Base-by-base conservation (phyloP, 164 flowering plant genomes). In the Umbellularia californica region DNA sequence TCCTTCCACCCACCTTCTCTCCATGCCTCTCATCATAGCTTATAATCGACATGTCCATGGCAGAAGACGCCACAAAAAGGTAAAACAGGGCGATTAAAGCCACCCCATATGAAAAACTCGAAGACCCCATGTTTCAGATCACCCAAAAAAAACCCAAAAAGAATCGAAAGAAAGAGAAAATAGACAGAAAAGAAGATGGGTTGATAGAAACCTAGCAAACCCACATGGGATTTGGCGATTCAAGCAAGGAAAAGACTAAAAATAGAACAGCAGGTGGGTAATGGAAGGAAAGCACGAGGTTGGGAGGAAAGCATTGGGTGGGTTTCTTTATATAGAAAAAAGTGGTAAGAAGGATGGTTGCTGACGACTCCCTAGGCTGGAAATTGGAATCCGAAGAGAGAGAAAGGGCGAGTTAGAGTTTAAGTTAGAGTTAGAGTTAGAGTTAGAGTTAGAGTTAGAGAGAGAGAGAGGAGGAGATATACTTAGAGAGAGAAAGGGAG, bases 31-130 rank as follows among this genome's bases (percentile, higher is more conserved):
- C 27, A 67, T 75, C 60, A 77, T 75, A 75, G 23, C 68, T 68
- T 51, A 80, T 75, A 77, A 84, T 84, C 73, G 87, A 86, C 82
- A 82, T 77, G 80, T 78, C 85, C 0, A 70, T 2, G 70, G 85
- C 82, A 14, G 76, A 69, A 1, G 89, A 60, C 2, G 41, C 30
- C 35, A 73, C 65, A 80, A 81, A 52, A 41, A 30, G 20, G n/a
- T 20, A 66, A 33, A 66, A 27, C 33, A 66, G 30, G n/a, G 35
- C 28, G 35, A 30, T 30, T 13, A 64, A 24, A 10, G 28, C 67
- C 25, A 64, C 67, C 69, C 28, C 35, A 15, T 10, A 12, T 30
- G 28, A 66, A 14, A 33, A 3, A 33, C 47, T 30, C 30, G 69
- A 30, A 15, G 17, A 27, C 28, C 69, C 69, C 69, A 66, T 66